A percentile compares a stretch with the other conserved stretches of the same genome.
Conservation (phyloP, 192 early-diverging fungal genomes). For the Umbelopsis sp. region DNA sequence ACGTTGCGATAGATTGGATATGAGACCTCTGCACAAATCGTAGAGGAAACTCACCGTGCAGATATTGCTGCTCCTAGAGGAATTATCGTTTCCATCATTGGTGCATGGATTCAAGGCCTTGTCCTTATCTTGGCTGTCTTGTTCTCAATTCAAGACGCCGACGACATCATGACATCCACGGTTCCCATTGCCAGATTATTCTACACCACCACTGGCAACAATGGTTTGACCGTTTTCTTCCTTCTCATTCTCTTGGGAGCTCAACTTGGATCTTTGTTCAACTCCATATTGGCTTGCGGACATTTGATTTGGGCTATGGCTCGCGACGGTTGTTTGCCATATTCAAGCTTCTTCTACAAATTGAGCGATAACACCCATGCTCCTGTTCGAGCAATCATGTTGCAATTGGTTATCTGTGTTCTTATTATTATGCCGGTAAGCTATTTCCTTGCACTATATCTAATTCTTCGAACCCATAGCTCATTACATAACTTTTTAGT, state of each 20-base stretch:
- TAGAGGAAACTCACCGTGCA: conserved; percentile 44
- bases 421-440: conserved; percentile 32
- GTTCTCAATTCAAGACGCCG: conserved; percentile 40
- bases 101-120: conserved; percentile 43
- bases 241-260: conserved; percentile 38
- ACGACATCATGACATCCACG: conserved; percentile 22
- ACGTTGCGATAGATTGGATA: conserved; percentile 14
- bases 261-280: conserved; percentile 41
- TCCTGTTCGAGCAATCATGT: conserved; percentile 38
- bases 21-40: conserved; percentile 43
- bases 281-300: conserved; percentile 39
- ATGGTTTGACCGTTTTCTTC: conserved; percentile 32
- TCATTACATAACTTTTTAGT: conserved; percentile 7
- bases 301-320: conserved; percentile 50
- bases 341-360: conserved; percentile 38
- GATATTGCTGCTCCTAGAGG: conserved; percentile 45
- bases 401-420: conserved; percentile 37
- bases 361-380: conserved; percentile 29
- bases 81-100: conserved; percentile 40
- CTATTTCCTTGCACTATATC: neutral
- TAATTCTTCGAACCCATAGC: neutral
- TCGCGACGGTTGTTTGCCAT: conserved; percentile 44
- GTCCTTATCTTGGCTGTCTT: conserved; percentile 39
- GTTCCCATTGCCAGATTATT: conserved; percentile 40
- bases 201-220: conserved; percentile 31